Evolutionary conservation across 805 yeast genomes (phyloP).

Genomic region (Schwanniomyces yamadae): DNA sequence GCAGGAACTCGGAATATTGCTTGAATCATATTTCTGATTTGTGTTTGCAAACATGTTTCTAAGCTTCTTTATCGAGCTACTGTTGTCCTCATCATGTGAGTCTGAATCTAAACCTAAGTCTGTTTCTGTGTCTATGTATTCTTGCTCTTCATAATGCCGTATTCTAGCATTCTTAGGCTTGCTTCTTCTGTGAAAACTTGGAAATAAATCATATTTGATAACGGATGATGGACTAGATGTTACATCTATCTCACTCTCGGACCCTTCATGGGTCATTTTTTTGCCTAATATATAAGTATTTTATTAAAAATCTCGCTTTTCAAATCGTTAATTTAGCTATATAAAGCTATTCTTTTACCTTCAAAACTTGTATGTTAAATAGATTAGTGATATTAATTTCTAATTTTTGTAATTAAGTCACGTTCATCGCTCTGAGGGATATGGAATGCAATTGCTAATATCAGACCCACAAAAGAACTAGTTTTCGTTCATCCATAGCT

Average conservation of each 20-base stretch:
- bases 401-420: no score
- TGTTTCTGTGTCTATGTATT: background rate
- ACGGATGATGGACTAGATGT: background rate
- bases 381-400: no score
- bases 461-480: no score
- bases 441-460: no score
- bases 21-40: background rate
- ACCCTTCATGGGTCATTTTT: conserved; percentile 10
- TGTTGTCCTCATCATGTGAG: conserved; percentile 3
- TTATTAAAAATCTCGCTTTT: no score
- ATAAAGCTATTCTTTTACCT: no score
- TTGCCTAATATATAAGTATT: background rate
- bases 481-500: no score
- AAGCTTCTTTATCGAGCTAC: conserved; percentile 9
- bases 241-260: conserved; percentile 1
- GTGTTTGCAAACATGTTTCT: conserved; percentile 10
- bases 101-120: background rate
- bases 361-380: no score
- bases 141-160: no score
- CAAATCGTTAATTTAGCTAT: no score
- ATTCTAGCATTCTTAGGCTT: background rate
- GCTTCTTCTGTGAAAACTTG: background rate
- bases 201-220: conserved; percentile 3
- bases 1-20: no score
- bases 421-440: no score